phyloP scores from a whole-genome alignment of 179 eudicot genomes.

The Silene noctiflora region DNA sequence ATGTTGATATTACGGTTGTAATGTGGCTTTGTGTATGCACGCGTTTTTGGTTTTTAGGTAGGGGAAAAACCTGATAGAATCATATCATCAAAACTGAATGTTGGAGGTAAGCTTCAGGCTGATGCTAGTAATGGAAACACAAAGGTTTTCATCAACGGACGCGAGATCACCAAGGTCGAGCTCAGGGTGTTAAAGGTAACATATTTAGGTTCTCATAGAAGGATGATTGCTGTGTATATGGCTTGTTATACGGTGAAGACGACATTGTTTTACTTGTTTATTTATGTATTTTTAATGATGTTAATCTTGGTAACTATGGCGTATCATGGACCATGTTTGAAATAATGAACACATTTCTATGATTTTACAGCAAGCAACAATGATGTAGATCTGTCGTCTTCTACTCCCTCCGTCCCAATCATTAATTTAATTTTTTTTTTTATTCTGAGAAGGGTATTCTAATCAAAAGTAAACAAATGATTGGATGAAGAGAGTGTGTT shows the following conservation, averaged over 20 bases:
- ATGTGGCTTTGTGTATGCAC: not conserved
- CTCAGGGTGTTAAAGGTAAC: constrained; percentile 3
- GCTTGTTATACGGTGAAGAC: not conserved
- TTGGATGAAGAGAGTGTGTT: too few relatives aligned
- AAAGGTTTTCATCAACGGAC: constrained; percentile 3
- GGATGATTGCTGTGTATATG: constrained; percentile 3
- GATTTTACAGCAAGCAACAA: not conserved
- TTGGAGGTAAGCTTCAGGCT: constrained; percentile 3
- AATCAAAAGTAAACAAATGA: too few relatives aligned
- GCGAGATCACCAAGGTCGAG: constrained; percentile 16
- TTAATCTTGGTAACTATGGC: not conserved
- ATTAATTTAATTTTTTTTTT: too few relatives aligned
- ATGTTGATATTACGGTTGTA: not conserved
- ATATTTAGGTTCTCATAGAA: too few relatives aligned
- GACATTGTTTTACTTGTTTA: not conserved
- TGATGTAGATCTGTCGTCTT: not conserved
- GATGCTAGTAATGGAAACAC: constrained; percentile 13
- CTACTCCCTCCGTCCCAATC: not conserved
- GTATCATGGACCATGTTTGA: not conserved
- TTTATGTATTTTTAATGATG: not conserved
- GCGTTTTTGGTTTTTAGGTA: not conserved
- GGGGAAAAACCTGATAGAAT: constrained; percentile 14
- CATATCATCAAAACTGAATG: constrained; percentile 11
- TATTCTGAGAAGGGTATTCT: too few relatives aligned
- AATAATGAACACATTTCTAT: not conserved